phyloP scores from a whole-genome alignment of 2,329 filamentous ascomycete genomes.

The Fusarium zealandicum region DNA sequence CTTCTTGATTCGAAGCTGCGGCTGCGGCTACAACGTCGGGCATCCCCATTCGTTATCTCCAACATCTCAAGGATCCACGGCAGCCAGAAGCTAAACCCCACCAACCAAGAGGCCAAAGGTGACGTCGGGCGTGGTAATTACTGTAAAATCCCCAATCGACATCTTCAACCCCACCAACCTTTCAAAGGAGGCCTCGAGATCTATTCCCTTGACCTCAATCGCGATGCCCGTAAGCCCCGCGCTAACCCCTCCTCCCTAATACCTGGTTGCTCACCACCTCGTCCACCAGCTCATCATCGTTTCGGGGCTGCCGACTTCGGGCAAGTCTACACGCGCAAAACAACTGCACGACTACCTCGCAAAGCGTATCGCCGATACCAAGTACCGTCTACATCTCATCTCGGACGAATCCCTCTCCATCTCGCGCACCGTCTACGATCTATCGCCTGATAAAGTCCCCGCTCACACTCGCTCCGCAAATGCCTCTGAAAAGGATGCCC shows the following conservation, averaged over 20 bases:
- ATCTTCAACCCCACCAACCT: slow-evolving; percentile 12
- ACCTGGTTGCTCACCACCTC: slow-evolving; percentile 10
- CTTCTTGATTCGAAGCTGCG: background rate
- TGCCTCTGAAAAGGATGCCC: slow-evolving; percentile 80
- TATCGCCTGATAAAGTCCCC: slow-evolving; percentile 59
- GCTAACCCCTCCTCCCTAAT: slow-evolving; percentile 8
- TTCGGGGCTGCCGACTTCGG: slow-evolving; percentile 71
- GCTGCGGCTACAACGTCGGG: background rate
- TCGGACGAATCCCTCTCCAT: slow-evolving; percentile 76
- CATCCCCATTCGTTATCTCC: background rate
- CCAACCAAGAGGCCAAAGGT: slow-evolving; percentile 19
- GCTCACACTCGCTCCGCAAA: slow-evolving; percentile 74
- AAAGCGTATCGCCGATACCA: slow-evolving; percentile 58
- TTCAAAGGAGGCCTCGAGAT: background rate
- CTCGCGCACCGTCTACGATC: slow-evolving; percentile 73
- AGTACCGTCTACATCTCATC: slow-evolving; percentile 75
- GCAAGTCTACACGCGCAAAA: slow-evolving; percentile 70
- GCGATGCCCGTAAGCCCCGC: slow-evolving; percentile 37
- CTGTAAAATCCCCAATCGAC: slow-evolving; percentile 21
- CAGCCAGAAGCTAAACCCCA: background rate
- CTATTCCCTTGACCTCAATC: background rate
- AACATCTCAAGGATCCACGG: slow-evolving; percentile 8
- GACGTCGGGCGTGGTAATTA: slow-evolving; percentile 28
- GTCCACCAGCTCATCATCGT: slow-evolving; percentile 67
- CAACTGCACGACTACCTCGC: slow-evolving; percentile 72